phyloP scores from a whole-genome alignment of 116 monocot genomes.

The Cymodocea nodosa region DNA sequence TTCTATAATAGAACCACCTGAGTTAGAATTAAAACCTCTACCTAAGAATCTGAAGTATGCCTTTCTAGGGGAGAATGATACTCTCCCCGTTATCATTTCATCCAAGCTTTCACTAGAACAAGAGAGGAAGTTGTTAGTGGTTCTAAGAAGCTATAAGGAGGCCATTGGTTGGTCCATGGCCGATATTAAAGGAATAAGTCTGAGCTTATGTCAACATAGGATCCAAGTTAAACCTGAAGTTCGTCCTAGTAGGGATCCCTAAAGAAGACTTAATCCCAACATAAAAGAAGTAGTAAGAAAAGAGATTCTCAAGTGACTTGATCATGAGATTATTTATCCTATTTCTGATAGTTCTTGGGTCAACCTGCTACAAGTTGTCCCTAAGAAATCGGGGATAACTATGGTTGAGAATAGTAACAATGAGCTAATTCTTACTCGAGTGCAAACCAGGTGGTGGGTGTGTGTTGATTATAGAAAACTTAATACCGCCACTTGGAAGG shows the following conservation, averaged over 20 bases:
- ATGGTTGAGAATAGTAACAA: too few species aligned
- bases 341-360: too few species aligned
- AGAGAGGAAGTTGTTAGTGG: not conserved
- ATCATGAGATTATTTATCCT: too few species aligned
- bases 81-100: slow-evolving; percentile 1
- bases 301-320: too few species aligned
- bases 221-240: not conserved
- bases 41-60: not conserved
- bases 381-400: too few species aligned
- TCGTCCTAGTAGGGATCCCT: not conserved
- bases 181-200: not conserved
- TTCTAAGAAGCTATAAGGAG: not conserved
- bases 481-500: too few species aligned
- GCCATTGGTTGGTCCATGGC: slow-evolving; percentile 1
- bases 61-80: not conserved
- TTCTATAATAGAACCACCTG: not conserved
- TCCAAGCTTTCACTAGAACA: not conserved
- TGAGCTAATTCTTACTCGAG: not conserved
- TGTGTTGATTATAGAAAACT: too few species aligned
- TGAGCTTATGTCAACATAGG: not conserved
- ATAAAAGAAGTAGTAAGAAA: too few species aligned
- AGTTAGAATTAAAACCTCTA: not conserved
- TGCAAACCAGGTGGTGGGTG: not conserved
- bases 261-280: too few species aligned
- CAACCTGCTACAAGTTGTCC: too few species aligned